phyloP scores from a whole-genome alignment of 208 protist species.

The Wallacemonas sp. region DNA sequence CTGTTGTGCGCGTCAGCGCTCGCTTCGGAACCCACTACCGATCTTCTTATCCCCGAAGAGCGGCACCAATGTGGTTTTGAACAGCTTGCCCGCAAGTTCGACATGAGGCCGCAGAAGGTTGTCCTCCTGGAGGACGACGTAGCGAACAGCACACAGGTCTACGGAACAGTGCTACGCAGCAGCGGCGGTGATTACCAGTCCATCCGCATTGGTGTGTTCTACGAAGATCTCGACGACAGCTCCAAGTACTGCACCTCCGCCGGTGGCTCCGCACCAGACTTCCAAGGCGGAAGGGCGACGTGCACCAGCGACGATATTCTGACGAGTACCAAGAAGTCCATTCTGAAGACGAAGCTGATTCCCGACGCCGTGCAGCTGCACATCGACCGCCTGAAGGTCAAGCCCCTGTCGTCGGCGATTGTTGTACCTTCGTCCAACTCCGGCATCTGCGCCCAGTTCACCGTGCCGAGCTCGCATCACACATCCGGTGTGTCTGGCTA shows the following conservation, averaged over 20 bases:
- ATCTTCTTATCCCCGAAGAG: too few relatives aligned
- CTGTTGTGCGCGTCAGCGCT: too few relatives aligned
- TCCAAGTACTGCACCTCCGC: constrained; percentile 32
- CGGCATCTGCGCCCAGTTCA: constrained; percentile 5
- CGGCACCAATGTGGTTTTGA: too few relatives aligned
- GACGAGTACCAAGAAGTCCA: constrained; percentile 20
- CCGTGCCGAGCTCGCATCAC: constrained; percentile 1
- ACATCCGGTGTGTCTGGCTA: background rate
- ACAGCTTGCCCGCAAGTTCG: too few relatives aligned
- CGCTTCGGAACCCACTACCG: too few relatives aligned
- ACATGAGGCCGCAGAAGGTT: too few relatives aligned
- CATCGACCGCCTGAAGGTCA: constrained; percentile 46
- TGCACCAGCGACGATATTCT: constrained; percentile 33
- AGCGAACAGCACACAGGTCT: too few relatives aligned
- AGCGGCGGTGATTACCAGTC: constrained; percentile 11
- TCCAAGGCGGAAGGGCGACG: background rate
- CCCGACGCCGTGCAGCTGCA: constrained; percentile 40
- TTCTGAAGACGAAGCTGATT: constrained; percentile 22
- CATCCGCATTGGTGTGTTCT: constrained; percentile 39
- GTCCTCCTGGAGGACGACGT: too few relatives aligned
- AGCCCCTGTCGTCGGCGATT: constrained; percentile 10
- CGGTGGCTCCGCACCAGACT: constrained; percentile 14
- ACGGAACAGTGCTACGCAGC: background rate
- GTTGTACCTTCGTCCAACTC: constrained; percentile 7
- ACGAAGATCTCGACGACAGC: constrained; percentile 23